Evolutionary conservation across 805 yeast genomes (phyloP), one percentile per base, ranked within the genome.

Genomic region (Starmerella riodocensis): DNA sequence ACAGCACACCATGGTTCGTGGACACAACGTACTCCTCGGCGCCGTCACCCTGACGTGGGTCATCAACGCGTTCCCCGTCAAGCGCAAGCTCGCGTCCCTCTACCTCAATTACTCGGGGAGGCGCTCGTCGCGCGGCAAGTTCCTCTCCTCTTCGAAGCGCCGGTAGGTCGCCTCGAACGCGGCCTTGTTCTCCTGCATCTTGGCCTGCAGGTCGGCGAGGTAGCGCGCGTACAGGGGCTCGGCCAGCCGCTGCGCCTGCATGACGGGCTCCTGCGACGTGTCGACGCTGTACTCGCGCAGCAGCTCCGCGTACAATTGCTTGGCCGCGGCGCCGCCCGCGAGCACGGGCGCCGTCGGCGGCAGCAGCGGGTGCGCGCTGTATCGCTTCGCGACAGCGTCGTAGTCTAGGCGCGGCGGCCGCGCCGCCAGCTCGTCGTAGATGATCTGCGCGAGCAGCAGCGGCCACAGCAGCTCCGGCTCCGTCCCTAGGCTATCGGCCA

Each of bases 381-480:
- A 46, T 14, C 30, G 44, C 9, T 36, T 36, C 12, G 58, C 48
- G 3, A 59, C 49, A 3, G 36, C 41, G 4, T 24, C 39, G 36
- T 54, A 59, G 29, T 46, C 45, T 20, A 46, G 53, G 18, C 50
- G 51, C 5, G 22, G 22, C 18, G 13, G 7, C 3, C 18, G 19
- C 12, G 27, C 29, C 12, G 13, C 35, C 8, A 36, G 17, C 34
- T 41, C 43, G 37, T 59, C 62, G 29, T 58, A 56, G n/a, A 60
- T 54, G 22, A 53, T 41, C 38, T 59, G 64, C 2, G 52, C 53
- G 13, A 59, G 51, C 11, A 59, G 42, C 22, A 59, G 52, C 37
- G 51, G 50, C 49, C 51, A 54, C 20, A 58, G 45, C 17, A 50
- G 43, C 29, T 44, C 49, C 11, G 48, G 51, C 16, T 32, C 45